Evolutionary conservation across 1,284 basidiomycete genomes (phyloP).

Genomic region (Fereydounia khargensis): DNA sequence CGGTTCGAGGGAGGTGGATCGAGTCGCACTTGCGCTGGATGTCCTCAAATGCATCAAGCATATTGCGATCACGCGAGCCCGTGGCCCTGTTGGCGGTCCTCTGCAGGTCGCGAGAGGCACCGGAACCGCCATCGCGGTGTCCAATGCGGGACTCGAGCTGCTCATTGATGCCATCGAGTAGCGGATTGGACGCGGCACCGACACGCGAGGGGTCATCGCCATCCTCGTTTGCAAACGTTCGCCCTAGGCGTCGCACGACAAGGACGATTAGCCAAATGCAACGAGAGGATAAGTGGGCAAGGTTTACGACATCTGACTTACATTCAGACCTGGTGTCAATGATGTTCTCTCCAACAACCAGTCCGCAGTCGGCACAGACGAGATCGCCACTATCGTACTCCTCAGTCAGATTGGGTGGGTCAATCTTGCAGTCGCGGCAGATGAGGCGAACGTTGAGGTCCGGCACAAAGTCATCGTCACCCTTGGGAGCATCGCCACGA

Average conservation of each 20-base stretch:
- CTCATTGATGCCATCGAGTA: conserved; percentile 84
- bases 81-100: conserved; percentile 73
- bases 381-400: conserved; percentile 97
- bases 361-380: conserved; percentile 92
- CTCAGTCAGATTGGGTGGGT: conserved; percentile 90
- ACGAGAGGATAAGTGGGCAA: background rate
- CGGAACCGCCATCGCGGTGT: conserved; percentile 88
- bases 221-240: conserved; percentile 96
- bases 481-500: conserved; percentile 38
- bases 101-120: conserved; percentile 86
- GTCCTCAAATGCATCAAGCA: conserved; percentile 82
- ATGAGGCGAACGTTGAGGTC: conserved; percentile 51
- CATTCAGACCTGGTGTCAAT: conserved; percentile 97
- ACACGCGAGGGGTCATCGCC: conserved; percentile 99
- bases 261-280: conserved; percentile 1
- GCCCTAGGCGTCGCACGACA: too few relatives aligned
- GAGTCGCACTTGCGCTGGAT: conserved; percentile 92
- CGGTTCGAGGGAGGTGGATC: conserved; percentile 89
- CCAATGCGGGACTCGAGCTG: conserved; percentile 92
- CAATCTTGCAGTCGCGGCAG: conserved; percentile 89
- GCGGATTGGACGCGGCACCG: conserved; percentile 87
- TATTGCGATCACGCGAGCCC: conserved; percentile 76
- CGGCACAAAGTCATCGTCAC: conserved; percentile 47
- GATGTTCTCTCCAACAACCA: conserved; percentile 90
- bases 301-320: background rate